These are phyloP conservation scores for Ustilago curta DNA, from an alignment of 1,284 basidiomycete species.

Conservation along the genomic window DNA sequence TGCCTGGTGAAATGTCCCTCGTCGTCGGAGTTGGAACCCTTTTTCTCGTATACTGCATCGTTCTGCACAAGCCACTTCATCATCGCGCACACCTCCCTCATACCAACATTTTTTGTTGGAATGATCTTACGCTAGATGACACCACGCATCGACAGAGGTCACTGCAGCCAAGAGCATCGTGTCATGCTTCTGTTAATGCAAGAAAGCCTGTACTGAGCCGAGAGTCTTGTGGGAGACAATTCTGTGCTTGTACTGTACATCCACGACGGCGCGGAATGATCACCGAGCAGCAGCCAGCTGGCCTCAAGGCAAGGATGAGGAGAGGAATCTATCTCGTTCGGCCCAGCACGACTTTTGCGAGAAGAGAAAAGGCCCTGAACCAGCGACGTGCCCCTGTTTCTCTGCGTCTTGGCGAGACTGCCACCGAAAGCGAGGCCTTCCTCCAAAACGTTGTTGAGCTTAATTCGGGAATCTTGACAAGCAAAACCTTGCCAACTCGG, in stretches of 20 bases:
- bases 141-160: no score
- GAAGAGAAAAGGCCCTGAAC: background rate
- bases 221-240: background rate
- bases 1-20: no score
- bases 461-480: background rate
- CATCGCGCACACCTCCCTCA: background rate
- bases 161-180: background rate
- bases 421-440: conserved; percentile 1
- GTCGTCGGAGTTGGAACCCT: background rate
- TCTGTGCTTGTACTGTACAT: no score
- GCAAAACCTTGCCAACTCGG: no score
- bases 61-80: conserved; percentile 2
- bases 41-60: background rate
- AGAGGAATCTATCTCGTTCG: background rate
- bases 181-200: conserved; percentile 2
- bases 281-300: background rate
- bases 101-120: background rate
- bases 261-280: background rate
- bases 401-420: conserved; percentile 4
- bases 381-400: no score
- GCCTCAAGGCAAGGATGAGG: no score
- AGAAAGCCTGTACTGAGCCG: background rate
- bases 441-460: background rate
- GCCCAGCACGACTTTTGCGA: background rate
- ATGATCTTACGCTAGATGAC: no score